Evolutionary conservation across 1,284 basidiomycete genomes (phyloP).

Genomic region (Sporisorium graminicola): DNA sequence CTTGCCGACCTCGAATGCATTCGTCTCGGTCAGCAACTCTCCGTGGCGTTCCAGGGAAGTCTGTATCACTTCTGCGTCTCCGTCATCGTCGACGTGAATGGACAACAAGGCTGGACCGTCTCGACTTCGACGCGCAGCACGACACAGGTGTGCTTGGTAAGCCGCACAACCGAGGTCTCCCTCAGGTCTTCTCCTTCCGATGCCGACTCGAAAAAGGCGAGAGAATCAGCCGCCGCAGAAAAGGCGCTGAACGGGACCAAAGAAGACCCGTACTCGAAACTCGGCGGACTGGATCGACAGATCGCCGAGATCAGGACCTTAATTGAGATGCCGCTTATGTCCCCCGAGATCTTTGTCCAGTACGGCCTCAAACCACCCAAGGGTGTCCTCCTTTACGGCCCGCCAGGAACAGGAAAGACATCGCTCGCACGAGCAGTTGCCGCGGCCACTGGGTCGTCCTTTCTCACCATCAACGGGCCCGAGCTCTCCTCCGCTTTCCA

Average conservation of each 20-base stretch:
- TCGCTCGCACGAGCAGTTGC: slow-evolving; percentile 65
- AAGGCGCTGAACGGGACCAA: slow-evolving; percentile 1
- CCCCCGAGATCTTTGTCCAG: slow-evolving; percentile 87
- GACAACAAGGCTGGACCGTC: slow-evolving; percentile 75
- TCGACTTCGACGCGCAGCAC: slow-evolving; percentile 11
- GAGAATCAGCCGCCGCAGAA: neutral
- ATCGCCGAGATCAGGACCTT: slow-evolving; percentile 90
- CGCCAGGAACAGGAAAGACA: slow-evolving; percentile 70
- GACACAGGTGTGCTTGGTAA: slow-evolving; percentile 48
- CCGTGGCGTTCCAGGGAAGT: slow-evolving; percentile 29
- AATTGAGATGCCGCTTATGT: slow-evolving; percentile 91
- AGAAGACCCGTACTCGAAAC: slow-evolving; percentile 73
- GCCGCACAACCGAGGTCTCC: slow-evolving; percentile 70
- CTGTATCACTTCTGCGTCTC: slow-evolving; percentile 4
- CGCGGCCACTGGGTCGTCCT: slow-evolving; percentile 57
- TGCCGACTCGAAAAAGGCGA: slow-evolving; percentile 27
- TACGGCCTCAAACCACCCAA: slow-evolving; percentile 75
- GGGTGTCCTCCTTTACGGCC: slow-evolving; percentile 68
- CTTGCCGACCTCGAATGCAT: slow-evolving; percentile 63
- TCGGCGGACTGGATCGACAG: slow-evolving; percentile 90
- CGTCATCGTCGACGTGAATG: slow-evolving; percentile 78
- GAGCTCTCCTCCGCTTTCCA: slow-evolving; percentile 95
- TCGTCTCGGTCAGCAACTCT: slow-evolving; percentile 14
- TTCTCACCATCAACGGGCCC: slow-evolving; percentile 83
- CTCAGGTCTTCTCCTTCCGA: slow-evolving; percentile 56